Evolutionary conservation across 352 stramenopile species (phyloP).

Genomic region (Phytophthora hybrid): DNA sequence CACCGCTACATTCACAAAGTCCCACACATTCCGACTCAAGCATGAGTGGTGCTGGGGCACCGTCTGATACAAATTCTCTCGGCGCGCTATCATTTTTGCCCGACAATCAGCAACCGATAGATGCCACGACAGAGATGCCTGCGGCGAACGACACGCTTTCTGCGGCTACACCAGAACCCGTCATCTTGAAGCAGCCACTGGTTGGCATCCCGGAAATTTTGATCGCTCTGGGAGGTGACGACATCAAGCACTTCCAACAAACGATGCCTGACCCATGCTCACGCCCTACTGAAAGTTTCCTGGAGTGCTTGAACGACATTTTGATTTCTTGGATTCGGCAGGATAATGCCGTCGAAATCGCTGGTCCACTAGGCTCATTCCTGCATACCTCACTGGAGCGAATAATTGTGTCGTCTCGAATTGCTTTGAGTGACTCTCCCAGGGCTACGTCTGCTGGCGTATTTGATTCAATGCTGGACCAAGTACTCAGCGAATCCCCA

Average conservation of each 20-base stretch:
- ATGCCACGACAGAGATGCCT: constrained; percentile 43
- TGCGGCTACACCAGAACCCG: constrained; percentile 14
- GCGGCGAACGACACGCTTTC: constrained; percentile 30
- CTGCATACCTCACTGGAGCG: constrained; percentile 70
- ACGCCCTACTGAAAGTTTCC: constrained; percentile 71
- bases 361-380: constrained; percentile 65
- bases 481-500: constrained; percentile 73
- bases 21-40: constrained; percentile 76
- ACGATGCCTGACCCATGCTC: constrained; percentile 71
- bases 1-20: constrained; percentile 65
- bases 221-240: constrained; percentile 68
- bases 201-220: constrained; percentile 61
- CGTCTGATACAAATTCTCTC: constrained; percentile 69
- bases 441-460: constrained; percentile 72
- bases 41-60: constrained; percentile 52
- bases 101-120: constrained; percentile 59
- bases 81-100: constrained; percentile 85
- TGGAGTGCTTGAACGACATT: constrained; percentile 86
- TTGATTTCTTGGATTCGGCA: constrained; percentile 86
- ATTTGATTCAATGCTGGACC: constrained; percentile 85
- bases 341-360: constrained; percentile 76
- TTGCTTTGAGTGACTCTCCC: constrained; percentile 66
- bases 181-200: constrained; percentile 36
- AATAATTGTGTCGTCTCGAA: constrained; percentile 82
- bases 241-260: constrained; percentile 84